These are phyloP conservation scores for Thelonectria discophora DNA, from an alignment of 2,329 filamentous ascomycete genomes.

Conservation along the genomic window DNA sequence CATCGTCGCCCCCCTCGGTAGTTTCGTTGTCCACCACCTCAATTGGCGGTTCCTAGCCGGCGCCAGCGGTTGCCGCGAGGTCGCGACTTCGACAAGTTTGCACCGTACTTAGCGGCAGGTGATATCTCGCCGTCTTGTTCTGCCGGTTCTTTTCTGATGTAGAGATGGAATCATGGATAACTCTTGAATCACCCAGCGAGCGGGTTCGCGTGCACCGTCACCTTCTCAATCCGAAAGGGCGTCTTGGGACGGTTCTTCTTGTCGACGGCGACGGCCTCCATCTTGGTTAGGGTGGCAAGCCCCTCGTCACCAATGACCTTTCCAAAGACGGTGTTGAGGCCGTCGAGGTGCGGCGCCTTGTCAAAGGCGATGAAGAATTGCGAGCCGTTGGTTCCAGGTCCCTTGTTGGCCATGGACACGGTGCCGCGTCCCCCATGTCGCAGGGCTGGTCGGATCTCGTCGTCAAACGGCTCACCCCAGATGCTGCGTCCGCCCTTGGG, in stretches of 20 bases:
- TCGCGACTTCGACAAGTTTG: no score
- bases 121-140: no score
- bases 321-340: slow-evolving; percentile 85
- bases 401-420: slow-evolving; percentile 82
- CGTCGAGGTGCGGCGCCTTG: slow-evolving; percentile 81
- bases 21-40: no score
- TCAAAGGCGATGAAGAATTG: slow-evolving; percentile 87
- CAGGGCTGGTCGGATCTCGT: slow-evolving; percentile 79
- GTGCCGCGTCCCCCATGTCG: slow-evolving; percentile 74
- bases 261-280: slow-evolving; percentile 78
- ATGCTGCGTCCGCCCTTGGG: slow-evolving; percentile 77
- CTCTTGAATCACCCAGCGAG: slow-evolving; percentile 68
- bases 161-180: no score
- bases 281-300: slow-evolving; percentile 70
- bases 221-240: slow-evolving; percentile 69
- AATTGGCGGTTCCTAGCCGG: no score
- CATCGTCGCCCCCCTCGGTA: no score
- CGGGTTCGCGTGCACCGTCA: slow-evolving; percentile 83
- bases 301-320: slow-evolving; percentile 74
- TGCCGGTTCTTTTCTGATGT: no score
- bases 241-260: slow-evolving; percentile 80
- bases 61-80: no score
- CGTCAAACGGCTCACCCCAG: slow-evolving; percentile 77
- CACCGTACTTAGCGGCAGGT: no score
- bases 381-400: slow-evolving; percentile 75